phyloP scores from a whole-genome alignment of 2,329 filamentous ascomycete genomes.

The Kalmusia sp. region DNA sequence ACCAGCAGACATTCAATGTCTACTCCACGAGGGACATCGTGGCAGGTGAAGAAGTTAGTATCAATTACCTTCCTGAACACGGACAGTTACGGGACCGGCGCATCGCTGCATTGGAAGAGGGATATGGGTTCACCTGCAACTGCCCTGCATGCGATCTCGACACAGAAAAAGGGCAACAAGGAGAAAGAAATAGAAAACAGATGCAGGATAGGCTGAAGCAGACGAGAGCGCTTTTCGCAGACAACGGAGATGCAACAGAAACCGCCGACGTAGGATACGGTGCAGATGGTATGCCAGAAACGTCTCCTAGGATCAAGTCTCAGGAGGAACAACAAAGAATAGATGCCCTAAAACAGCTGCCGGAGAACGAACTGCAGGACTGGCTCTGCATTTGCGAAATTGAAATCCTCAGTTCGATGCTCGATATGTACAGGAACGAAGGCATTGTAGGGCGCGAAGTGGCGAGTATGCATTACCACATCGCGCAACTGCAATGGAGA shows the following conservation, averaged over 20 bases:
- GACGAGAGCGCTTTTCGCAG: background rate
- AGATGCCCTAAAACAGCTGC: background rate
- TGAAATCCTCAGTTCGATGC: background rate
- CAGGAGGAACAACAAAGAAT: background rate
- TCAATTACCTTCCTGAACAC: constrained; percentile 5
- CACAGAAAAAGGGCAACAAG: background rate
- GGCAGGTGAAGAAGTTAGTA: constrained; percentile 2
- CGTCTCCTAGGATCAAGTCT: background rate
- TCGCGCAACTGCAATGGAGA: background rate
- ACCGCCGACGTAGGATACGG: background rate
- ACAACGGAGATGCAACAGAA: background rate
- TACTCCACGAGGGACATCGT: background rate
- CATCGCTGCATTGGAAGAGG: background rate
- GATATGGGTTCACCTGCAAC: constrained; percentile 5
- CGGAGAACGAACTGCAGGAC: background rate
- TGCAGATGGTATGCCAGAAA: background rate
- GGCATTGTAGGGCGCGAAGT: constrained; percentile 5
- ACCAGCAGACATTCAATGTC: constrained; percentile 1
- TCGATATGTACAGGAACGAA: background rate
- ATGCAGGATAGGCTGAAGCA: background rate
- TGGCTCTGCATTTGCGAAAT: background rate
- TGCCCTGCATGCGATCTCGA: constrained; percentile 1
- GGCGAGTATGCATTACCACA: background rate
- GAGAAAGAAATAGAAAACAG: background rate
- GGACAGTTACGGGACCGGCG: constrained; percentile 1